Evolutionary conservation across 1,284 basidiomycete genomes (phyloP).

Genomic region (Cutaneotrichosporon cutaneum): DNA sequence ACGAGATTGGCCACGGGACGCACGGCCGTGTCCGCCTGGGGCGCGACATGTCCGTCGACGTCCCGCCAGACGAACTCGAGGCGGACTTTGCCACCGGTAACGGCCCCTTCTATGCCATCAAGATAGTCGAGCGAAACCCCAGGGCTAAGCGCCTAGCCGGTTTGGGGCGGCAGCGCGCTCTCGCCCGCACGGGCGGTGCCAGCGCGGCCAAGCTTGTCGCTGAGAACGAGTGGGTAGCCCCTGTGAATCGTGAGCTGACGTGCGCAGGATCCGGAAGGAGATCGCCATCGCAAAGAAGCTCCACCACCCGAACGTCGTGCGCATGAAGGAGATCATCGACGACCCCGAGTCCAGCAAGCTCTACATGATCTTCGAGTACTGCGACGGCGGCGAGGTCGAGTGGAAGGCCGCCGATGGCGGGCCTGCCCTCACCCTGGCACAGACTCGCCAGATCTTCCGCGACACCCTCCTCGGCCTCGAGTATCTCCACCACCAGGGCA

Average conservation of each 20-base stretch:
- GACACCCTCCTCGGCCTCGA: constrained; percentile 92
- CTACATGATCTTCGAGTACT: constrained; percentile 96
- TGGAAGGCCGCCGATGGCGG: constrained; percentile 67
- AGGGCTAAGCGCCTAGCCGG: constrained; percentile 64
- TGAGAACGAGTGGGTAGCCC: constrained; percentile 43
- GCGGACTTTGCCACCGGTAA: constrained; percentile 22
- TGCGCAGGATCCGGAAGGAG: constrained; percentile 64
- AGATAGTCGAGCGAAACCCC: constrained; percentile 68
- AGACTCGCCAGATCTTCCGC: constrained; percentile 81
- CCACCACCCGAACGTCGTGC: constrained; percentile 85
- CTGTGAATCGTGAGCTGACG: constrained; percentile 23
- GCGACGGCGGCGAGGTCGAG: constrained; percentile 88
- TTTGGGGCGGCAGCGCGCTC: constrained; percentile 40
- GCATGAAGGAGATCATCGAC: constrained; percentile 92
- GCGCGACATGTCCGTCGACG: constrained; percentile 57
- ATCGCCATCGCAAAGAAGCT: constrained; percentile 99
- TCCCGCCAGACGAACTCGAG: constrained; percentile 23
- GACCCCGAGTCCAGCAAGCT: constrained; percentile 86
- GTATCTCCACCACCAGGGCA: constrained; percentile 93
- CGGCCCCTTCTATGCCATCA: constrained; percentile 59
- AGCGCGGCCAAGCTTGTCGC: constrained; percentile 57
- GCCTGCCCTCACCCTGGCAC: constrained; percentile 76
- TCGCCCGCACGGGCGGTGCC: constrained; percentile 44
- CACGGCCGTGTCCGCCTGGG: constrained; percentile 78
- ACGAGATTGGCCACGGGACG: constrained; percentile 72